phyloP scores from a whole-genome alignment of 2,329 filamentous ascomycete genomes.

The Phoma sp. region DNA sequence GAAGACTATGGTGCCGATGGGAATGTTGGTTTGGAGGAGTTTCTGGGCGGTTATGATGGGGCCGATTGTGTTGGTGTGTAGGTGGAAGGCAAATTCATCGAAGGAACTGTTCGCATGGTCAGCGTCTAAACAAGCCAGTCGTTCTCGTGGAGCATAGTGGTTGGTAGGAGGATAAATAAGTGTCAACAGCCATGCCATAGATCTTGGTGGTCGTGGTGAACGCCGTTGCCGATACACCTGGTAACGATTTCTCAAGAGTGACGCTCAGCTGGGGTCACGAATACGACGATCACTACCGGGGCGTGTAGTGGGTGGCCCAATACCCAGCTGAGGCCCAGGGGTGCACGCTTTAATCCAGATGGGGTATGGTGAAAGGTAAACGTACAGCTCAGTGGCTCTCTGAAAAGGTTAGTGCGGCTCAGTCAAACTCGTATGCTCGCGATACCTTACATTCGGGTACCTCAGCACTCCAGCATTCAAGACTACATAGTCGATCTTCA shows the following conservation, averaged over 20 bases:
- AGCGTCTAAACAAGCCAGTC: not conserved
- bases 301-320: not conserved
- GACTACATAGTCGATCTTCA: conserved; percentile 61
- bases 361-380: conserved; percentile 29
- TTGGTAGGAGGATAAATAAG: not conserved
- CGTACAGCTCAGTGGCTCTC: conserved; percentile 60
- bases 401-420: conserved; percentile 42
- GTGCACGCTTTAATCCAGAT: conserved; percentile 32
- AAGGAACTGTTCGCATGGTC: conserved; percentile 52
- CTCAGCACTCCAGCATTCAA: conserved; percentile 63
- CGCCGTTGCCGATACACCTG: not conserved
- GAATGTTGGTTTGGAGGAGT: conserved; percentile 56
- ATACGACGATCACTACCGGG: not conserved
- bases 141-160: not conserved
- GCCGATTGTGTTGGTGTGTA: conserved; percentile 65
- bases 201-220: not conserved
- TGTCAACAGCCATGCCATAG: not conserved
- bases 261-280: not conserved
- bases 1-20: conserved; percentile 59
- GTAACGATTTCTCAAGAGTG: not conserved
- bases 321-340: conserved; percentile 16
- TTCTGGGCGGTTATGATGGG: conserved; percentile 64
- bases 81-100: conserved; percentile 60
- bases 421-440: conserved; percentile 6
- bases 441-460: conserved; percentile 61